Evolutionary conservation across 2,329 filamentous ascomycete species (phyloP).

Genomic region (Trichoderma sp.): DNA sequence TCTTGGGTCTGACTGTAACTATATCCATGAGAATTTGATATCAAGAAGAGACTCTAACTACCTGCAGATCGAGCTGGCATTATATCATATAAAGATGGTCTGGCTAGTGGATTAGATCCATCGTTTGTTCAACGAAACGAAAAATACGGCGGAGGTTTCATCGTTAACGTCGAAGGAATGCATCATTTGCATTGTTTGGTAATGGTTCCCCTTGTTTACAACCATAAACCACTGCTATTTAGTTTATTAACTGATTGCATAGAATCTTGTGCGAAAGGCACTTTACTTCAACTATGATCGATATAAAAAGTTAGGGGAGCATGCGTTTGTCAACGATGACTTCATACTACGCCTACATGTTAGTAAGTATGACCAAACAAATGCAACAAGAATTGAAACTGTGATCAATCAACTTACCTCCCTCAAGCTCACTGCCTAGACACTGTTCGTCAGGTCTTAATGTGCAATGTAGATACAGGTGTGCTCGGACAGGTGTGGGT

Average conservation of each 20-base stretch:
- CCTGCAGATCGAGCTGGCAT: slow-evolving; percentile 43
- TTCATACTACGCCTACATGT: slow-evolving; percentile 54
- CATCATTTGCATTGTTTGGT: slow-evolving; percentile 59
- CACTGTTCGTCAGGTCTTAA: slow-evolving; percentile 58
- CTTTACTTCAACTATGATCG: slow-evolving; percentile 59
- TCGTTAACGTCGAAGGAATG: slow-evolving; percentile 56
- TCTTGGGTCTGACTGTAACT: slow-evolving; percentile 44
- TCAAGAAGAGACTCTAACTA: slow-evolving; percentile 2
- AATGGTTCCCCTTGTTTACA: slow-evolving; percentile 11
- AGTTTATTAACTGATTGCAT: accelerated
- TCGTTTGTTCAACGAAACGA: slow-evolving; percentile 55
- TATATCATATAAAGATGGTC: slow-evolving; percentile 48
- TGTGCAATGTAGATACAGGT: slow-evolving; percentile 60
- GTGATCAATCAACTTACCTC: background rate
- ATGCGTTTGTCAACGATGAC: slow-evolving; percentile 56
- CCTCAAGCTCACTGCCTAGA: slow-evolving; percentile 53
- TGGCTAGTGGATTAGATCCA: slow-evolving; percentile 47
- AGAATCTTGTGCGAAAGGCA: slow-evolving; percentile 57
- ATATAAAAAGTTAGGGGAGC: slow-evolving; percentile 48
- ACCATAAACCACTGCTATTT: background rate
- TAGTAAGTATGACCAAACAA: slow-evolving; percentile 42
- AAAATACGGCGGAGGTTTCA: slow-evolving; percentile 57
- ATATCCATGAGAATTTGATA: background rate
- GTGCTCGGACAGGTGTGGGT: slow-evolving; percentile 62
- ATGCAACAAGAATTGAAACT: too few relatives aligned